Conservation (phyloP, 106 monocot genomes). For the Posidonia australis region DNA sequence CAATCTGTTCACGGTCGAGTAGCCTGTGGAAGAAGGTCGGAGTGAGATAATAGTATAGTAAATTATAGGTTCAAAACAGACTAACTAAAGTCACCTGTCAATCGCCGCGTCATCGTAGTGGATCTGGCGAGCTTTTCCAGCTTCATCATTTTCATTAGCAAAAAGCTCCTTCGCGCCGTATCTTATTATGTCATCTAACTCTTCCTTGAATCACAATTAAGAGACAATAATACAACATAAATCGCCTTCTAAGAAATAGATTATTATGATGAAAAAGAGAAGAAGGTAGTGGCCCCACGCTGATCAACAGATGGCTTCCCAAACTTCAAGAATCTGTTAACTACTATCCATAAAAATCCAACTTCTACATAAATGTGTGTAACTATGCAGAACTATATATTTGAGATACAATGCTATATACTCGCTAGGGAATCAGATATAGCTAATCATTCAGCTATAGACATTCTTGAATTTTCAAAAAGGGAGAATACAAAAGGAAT, state of each 20-base stretch:
- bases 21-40: constrained; percentile 29
- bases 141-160: constrained; percentile 82
- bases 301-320: background rate
- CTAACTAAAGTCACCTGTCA: constrained; percentile 40
- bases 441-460: no score
- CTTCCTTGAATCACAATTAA: constrained; percentile 44
- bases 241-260: background rate
- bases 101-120: constrained; percentile 97
- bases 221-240: background rate
- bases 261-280: background rate
- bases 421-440: no score
- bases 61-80: background rate
- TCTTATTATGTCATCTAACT: constrained; percentile 96
- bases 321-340: background rate
- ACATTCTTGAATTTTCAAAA: no score
- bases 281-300: background rate
- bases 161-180: constrained; percentile 97
- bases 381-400: no score
- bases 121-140: constrained; percentile 85
- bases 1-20: constrained; percentile 84
- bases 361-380: no score
- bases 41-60: background rate
- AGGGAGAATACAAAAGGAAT: no score
- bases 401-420: no score
- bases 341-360: no score